These are phyloP conservation scores for Alternaria gaisen DNA, from an alignment of 2,329 filamentous ascomycete genomes.

Conservation along the genomic window DNA sequence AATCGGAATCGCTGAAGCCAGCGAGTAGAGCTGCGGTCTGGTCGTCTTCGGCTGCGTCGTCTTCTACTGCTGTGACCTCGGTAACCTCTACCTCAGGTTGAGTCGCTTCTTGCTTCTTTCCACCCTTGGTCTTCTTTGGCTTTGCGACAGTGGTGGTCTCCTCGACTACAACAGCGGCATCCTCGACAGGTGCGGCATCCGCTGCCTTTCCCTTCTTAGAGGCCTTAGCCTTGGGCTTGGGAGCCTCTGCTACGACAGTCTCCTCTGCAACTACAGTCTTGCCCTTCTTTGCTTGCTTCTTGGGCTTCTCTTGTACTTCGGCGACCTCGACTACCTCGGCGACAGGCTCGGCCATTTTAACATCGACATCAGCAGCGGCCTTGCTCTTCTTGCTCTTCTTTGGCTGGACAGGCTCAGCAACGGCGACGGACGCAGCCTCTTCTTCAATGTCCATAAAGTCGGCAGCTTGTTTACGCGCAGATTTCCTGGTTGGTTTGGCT, in stretches of 20 bases:
- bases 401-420: constrained; percentile 22
- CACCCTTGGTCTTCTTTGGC: constrained; percentile 27
- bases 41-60: constrained; percentile 49
- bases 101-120: constrained; percentile 27
- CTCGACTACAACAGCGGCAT: constrained; percentile 15
- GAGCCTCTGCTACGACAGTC: constrained; percentile 17
- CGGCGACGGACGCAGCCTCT: constrained; percentile 27
- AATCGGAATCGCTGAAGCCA: constrained; percentile 59
- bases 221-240: constrained; percentile 34
- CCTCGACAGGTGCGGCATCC: constrained; percentile 24
- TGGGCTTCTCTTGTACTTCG: constrained; percentile 21
- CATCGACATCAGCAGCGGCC: constrained; percentile 19
- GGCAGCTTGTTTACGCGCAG: constrained; percentile 48
- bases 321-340: constrained; percentile 11
- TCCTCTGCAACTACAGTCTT: constrained; percentile 21
- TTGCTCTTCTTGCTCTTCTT: constrained; percentile 52
- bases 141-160: constrained; percentile 23
- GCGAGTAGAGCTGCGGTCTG: constrained; percentile 62
- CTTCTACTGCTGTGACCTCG: constrained; percentile 21
- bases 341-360: constrained; percentile 13
- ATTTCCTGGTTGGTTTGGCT: constrained; percentile 35
- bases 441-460: constrained; percentile 47
- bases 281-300: constrained; percentile 30
- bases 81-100: constrained; percentile 24
- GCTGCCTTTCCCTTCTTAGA: constrained; percentile 29